A percentile compares a stretch with the other conserved stretches of the same genome.
phyloP scores from a whole-genome alignment of 495 filamentous ascomycete genomes.

The Eremomyces bilateralis region DNA sequence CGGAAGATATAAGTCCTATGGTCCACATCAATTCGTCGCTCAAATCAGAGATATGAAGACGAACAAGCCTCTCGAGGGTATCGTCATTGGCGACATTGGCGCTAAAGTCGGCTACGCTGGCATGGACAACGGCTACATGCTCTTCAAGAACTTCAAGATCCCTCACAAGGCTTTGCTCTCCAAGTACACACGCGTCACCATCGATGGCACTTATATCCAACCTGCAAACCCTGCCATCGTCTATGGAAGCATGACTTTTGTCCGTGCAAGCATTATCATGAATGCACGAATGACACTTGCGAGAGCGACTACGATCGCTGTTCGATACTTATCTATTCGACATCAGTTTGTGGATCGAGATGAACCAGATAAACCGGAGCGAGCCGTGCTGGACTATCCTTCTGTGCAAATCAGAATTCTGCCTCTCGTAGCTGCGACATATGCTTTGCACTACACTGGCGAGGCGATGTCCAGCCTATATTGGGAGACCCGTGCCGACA shows the following conservation, averaged over 20 bases:
- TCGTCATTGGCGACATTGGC: slow-evolving; percentile 53
- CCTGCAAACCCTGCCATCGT: slow-evolving; percentile 41
- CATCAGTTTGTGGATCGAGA: slow-evolving; percentile 53
- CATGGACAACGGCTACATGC: slow-evolving; percentile 60
- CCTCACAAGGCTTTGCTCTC: slow-evolving; percentile 50
- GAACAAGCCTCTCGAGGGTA: slow-evolving; percentile 44
- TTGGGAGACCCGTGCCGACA: slow-evolving; percentile 38
- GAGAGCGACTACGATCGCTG: slow-evolving; percentile 53
- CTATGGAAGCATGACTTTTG: slow-evolving; percentile 53
- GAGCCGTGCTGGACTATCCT: slow-evolving; percentile 51
- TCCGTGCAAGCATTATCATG: slow-evolving; percentile 49
- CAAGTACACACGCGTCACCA: not conserved
- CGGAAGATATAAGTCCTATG: slow-evolving; percentile 43
- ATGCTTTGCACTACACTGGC: slow-evolving; percentile 53
- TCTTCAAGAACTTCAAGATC: slow-evolving; percentile 48
- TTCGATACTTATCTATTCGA: slow-evolving; percentile 43
- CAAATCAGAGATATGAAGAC: slow-evolving; percentile 50
- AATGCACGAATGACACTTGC: slow-evolving; percentile 44
- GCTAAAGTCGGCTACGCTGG: slow-evolving; percentile 52
- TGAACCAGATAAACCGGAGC: slow-evolving; percentile 34
- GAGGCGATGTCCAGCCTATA: slow-evolving; percentile 46
- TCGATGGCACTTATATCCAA: slow-evolving; percentile 24
- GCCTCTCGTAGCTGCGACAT: slow-evolving; percentile 49
- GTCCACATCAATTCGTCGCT: slow-evolving; percentile 56
- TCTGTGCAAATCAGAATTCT: slow-evolving; percentile 54